Evolutionary conservation across 345 rosid species (phyloP).

Genomic region (Clausena lansium): DNA sequence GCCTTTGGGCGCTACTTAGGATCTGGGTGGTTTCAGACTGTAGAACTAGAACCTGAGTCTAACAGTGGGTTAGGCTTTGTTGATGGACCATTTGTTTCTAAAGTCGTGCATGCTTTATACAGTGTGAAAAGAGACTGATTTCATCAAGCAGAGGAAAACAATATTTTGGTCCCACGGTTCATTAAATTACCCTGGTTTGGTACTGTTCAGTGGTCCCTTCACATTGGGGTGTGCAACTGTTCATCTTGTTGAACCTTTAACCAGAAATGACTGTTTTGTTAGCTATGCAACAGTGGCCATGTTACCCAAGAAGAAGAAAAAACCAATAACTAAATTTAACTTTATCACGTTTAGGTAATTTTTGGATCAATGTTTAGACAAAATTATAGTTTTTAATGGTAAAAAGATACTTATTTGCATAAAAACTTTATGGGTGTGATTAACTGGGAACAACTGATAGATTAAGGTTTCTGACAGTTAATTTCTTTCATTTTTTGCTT

Average conservation of each 20-base stretch:
- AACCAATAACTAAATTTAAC: slow-evolving; percentile 2
- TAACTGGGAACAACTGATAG: not conserved
- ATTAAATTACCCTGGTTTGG: slow-evolving; percentile 16
- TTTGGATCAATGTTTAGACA: not conserved
- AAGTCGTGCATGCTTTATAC: slow-evolving; percentile 17
- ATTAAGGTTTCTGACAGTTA: not conserved
- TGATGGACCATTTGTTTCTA: slow-evolving; percentile 6
- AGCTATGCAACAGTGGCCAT: not conserved
- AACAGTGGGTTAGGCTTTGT: slow-evolving; percentile 6
- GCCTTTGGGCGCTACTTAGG: not conserved
- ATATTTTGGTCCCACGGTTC: slow-evolving; percentile 5
- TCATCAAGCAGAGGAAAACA: not conserved
- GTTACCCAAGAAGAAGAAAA: slow-evolving; percentile 1
- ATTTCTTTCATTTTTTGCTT: slow-evolving; percentile 24
- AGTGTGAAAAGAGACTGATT: slow-evolving; percentile 13
- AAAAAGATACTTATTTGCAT: not conserved
- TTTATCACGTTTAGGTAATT: not conserved
- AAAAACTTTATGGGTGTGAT: not conserved
- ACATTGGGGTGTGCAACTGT: not conserved
- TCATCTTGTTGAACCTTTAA: slow-evolving; percentile 10
- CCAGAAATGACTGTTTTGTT: not conserved
- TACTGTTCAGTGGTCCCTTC: slow-evolving; percentile 16
- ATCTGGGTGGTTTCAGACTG: slow-evolving; percentile 11
- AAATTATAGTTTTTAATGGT: not conserved
- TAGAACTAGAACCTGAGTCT: not conserved